These are phyloP conservation scores for Boletus huronensis DNA, from an alignment of 768 basidiomycete genomes.

Conservation along the genomic window DNA sequence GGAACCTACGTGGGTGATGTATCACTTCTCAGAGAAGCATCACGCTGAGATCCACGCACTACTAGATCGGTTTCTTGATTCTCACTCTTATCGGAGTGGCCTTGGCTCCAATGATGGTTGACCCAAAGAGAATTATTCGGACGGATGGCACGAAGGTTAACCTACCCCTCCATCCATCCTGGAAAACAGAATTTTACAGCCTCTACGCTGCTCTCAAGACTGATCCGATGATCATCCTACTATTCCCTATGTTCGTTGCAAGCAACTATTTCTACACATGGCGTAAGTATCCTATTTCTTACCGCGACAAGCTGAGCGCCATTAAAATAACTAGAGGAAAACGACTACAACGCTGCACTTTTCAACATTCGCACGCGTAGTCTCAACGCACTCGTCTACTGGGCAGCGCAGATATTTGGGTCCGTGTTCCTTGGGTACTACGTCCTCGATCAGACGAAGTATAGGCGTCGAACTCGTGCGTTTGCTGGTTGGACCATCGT, in stretches of 20 bases:
- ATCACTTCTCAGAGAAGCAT: not conserved
- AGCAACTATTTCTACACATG: conserved; percentile 87
- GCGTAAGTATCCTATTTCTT: conserved; percentile 45
- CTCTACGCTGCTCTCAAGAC: conserved; percentile 64
- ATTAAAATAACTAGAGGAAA: conserved; percentile 53
- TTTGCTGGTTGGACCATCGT: conserved; percentile 66
- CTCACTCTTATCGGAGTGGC: conserved; percentile 66
- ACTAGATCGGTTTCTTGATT: conserved; percentile 69
- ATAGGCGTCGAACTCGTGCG: conserved; percentile 66
- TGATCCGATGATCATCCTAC: conserved; percentile 67
- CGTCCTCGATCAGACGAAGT: conserved; percentile 54
- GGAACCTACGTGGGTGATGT: conserved; percentile 63
- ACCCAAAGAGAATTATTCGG: conserved; percentile 69
- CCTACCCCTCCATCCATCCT: conserved; percentile 63
- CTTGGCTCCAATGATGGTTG: conserved; percentile 67
- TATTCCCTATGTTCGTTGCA: conserved; percentile 85
- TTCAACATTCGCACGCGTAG: conserved; percentile 79
- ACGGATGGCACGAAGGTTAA: conserved; percentile 70
- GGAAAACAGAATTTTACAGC: conserved; percentile 71
- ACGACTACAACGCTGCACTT: conserved; percentile 70
- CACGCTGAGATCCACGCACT: not conserved
- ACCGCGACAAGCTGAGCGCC: conserved; percentile 6
- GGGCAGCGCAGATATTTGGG: conserved; percentile 75
- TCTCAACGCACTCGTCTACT: conserved; percentile 77
- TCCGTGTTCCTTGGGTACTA: conserved; percentile 62